Evolutionary conservation across 2,329 filamentous ascomycete species (phyloP).

Genomic region (Oidium heveae): DNA sequence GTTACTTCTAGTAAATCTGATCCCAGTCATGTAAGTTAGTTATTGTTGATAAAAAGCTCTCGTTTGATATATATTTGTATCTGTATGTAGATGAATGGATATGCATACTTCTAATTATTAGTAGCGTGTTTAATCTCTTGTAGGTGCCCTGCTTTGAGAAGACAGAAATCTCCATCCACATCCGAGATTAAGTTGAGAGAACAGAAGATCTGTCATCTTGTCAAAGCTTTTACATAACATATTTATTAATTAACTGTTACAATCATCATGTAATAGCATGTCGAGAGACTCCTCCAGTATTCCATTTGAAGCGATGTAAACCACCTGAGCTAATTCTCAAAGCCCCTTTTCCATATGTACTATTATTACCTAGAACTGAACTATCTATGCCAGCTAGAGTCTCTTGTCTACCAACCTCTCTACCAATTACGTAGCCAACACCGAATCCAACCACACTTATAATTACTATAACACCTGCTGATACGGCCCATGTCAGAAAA

Average conservation of each 20-base stretch:
- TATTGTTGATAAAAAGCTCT: too few relatives aligned
- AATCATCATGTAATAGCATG: constrained; percentile 8
- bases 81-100: too few relatives aligned
- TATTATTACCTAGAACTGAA: constrained; percentile 4
- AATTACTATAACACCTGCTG: constrained; percentile 40
- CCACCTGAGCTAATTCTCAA: constrained; percentile 6
- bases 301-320: constrained; percentile 12
- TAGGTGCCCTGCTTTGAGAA: too few relatives aligned
- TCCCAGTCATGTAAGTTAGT: too few relatives aligned
- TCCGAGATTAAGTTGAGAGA: too few relatives aligned
- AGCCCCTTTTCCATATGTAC: constrained; percentile 9
- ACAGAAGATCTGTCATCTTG: too few relatives aligned
- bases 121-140: too few relatives aligned
- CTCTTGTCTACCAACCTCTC: constrained; percentile 39
- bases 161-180: too few relatives aligned
- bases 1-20: too few relatives aligned
- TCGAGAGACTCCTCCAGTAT: constrained; percentile 8
- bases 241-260: background rate
- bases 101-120: too few relatives aligned
- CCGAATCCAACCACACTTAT: constrained; percentile 44
- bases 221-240: too few relatives aligned
- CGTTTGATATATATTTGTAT: too few relatives aligned
- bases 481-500: constrained; percentile 35
- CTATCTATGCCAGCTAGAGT: constrained; percentile 10
- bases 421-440: constrained; percentile 40